phyloP scores from a whole-genome alignment of 176 grass and related monocot genomes.

The Phragmites australis region DNA sequence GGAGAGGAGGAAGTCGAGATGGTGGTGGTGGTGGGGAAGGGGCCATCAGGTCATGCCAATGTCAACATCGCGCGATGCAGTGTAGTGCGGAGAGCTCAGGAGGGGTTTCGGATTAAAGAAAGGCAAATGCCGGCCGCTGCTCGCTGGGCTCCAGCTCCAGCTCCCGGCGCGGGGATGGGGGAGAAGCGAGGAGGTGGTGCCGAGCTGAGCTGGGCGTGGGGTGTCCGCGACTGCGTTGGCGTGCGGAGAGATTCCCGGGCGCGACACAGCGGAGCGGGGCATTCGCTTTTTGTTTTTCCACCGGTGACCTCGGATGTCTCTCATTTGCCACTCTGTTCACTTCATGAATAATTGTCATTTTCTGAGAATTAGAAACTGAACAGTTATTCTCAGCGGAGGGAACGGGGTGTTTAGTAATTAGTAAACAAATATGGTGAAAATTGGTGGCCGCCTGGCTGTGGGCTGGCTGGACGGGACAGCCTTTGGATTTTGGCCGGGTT shows the following conservation, averaged over 20 bases:
- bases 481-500: slow-evolving; percentile 4
- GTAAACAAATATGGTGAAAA: slow-evolving; percentile 35
- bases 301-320: too few relatives aligned
- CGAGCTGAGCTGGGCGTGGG: slow-evolving; percentile 45
- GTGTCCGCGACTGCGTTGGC: slow-evolving; percentile 43
- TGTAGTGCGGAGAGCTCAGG: slow-evolving; percentile 41
- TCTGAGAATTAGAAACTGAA: too few relatives aligned
- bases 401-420: too few relatives aligned
- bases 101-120: slow-evolving; percentile 41
- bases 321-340: too few relatives aligned
- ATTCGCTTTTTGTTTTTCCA: too few relatives aligned
- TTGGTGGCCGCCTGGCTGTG: slow-evolving; percentile 32
- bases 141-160: slow-evolving; percentile 30
- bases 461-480: not conserved
- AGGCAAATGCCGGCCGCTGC: slow-evolving; percentile 15
- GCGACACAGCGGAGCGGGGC: slow-evolving; percentile 30
- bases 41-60: slow-evolving; percentile 51
- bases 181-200: not conserved
- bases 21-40: slow-evolving; percentile 21
- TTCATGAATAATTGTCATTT: too few relatives aligned
- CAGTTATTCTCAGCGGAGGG: too few relatives aligned
- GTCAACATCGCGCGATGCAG: slow-evolving; percentile 49
- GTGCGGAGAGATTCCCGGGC: slow-evolving; percentile 60
- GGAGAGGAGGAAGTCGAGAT: slow-evolving; percentile 4
- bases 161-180: slow-evolving; percentile 18